Evolutionary conservation across 1,284 basidiomycete species (phyloP), one percentile per base, ranked within the genome.

Genomic region (Crucibulum cyathiforme): DNA sequence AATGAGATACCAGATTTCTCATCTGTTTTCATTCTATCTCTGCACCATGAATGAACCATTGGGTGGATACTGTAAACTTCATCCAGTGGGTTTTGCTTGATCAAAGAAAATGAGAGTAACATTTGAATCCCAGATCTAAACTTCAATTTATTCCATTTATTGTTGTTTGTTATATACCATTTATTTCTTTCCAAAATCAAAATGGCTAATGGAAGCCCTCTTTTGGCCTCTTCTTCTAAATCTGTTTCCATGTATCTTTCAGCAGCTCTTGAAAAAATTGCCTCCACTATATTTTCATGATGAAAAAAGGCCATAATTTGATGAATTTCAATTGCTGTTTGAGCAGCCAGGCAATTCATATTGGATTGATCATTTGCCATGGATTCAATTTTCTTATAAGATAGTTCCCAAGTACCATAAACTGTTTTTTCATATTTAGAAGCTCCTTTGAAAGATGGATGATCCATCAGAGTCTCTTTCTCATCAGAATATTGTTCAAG

Each of bases 361-460:
- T 31, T 31, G 31, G 31, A 31, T 31, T 31, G 31, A 31, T 31
- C 31, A 3, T 31, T 31, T 31, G 31, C 31, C 5, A 31, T 41
- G 8, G 52, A 36, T 10, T 9, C n/a, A 13, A 34, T 15, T 56
- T 36, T 12, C 41, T 56, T 34, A 35, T 35, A 13, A 45, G 12
- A 54, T 34, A 54, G 8, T 37, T 54, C 53, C 53, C 53, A 54
- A n/a, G 53, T 58, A 1, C 57, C 52, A 54, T 58, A 58, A 7
- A 38, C 51, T 17, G 51, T 52, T 36, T 35, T 43, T 36, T 52
- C 51, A 47, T 54, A 58, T 37, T 45, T 53, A 6, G 57, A 53
- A 8, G 52, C 57, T 5, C 51, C 52, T 53, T 36, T 53, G 34
- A 58, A 58, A 9, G 31, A 19, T 17, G 37, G 19, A 19, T 58